A percentile compares a stretch with the other conserved stretches of the same genome.
Conservation (phyloP, 805 yeast genomes). For the Vanderwaltozyma verrucispora region DNA sequence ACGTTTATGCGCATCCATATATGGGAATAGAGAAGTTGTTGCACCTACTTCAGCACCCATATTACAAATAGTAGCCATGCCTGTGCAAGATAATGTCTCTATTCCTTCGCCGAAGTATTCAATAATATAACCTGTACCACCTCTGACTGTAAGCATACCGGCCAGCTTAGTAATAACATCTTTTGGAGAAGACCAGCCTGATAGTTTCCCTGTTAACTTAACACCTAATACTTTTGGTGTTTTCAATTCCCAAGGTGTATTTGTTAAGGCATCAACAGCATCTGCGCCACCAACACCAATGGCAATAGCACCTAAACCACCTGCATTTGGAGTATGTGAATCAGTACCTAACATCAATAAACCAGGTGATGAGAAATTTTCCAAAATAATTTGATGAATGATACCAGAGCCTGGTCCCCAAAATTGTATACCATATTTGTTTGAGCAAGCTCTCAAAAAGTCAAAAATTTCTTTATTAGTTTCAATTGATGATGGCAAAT, state of each 20-base stretch:
- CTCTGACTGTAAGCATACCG: constrained; percentile 87
- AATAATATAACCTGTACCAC: constrained; percentile 94
- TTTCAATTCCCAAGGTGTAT: constrained; percentile 97
- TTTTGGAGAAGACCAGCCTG: constrained; percentile 96
- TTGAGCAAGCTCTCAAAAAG: constrained; percentile 86
- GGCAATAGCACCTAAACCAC: constrained; percentile 97
- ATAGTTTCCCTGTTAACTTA: constrained; percentile 76
- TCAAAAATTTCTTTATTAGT: constrained; percentile 93
- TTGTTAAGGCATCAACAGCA: constrained; percentile 96
- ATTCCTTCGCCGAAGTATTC: constrained; percentile 98
- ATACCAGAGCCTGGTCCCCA: constrained; percentile 99
- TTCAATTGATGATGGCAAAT: constrained; percentile 68
- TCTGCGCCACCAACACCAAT: constrained; percentile 99
- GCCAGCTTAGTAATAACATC: constrained; percentile 91
- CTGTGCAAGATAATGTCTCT: constrained; percentile 80
- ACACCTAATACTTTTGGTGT: constrained; percentile 95
- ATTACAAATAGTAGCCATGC: constrained; percentile 99
- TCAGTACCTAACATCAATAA: constrained; percentile 96
- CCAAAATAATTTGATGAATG: constrained; percentile 94
- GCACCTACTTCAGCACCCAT: constrained; percentile 99
- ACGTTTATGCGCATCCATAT: constrained; percentile 66
- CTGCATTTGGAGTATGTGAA: constrained; percentile 98
- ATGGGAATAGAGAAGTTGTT: constrained; percentile 95
- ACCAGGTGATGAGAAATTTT: constrained; percentile 96
- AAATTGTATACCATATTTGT: constrained; percentile 92